Evolutionary conservation across 257 asterid species (phyloP), one percentile per base, ranked within the genome.

Genomic region (Datura wrightii): DNA sequence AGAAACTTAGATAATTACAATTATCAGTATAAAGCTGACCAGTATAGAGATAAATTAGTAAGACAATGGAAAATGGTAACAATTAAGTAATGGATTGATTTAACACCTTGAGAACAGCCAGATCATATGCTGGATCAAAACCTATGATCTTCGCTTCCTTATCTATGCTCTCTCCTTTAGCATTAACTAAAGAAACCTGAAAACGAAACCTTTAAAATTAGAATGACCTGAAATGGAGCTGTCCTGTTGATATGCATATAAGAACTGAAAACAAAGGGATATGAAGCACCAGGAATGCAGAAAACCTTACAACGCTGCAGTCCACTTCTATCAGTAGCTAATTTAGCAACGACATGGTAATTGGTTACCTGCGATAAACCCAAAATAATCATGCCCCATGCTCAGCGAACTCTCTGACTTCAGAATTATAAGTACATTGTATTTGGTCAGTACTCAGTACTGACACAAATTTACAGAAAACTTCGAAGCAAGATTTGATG

Each of bases 301-400:
- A 89, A 92, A 88, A 95, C 99, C 98, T 93, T 93, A 92, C 99
- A 95, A 87, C 90, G 92, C 88, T 91, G 99, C 83, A 91, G 91
- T 84, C 97, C 97, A 82, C 90, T 92, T 67, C 36, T 85, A 65
- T 94, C 98, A 9, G 97, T 91, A 58, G 94, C 96, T 90, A 95
- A 82, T 85, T 94, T 92, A 80, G 97, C 91, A 66, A 95, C 86
- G 19, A 95, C 98, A 53, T 95, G 98, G 84, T 93, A 94, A 83
- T 95, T 94, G 7, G 99, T 95, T 24, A 95, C 98, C 99, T 95
- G 92, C 80, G 46, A 78, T 59, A 78, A 78, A 79, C 71, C 46
- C 55, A 56, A 80, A 80, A 41, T 42, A 39, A 76, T 31, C 84
- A 82, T 76, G 83, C 83, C 46, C 53, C 53, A 16, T 46, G 53